These are phyloP conservation scores for Omphalotus olearius DNA, from an alignment of 1,284 basidiomycete species.

Conservation along the genomic window DNA sequence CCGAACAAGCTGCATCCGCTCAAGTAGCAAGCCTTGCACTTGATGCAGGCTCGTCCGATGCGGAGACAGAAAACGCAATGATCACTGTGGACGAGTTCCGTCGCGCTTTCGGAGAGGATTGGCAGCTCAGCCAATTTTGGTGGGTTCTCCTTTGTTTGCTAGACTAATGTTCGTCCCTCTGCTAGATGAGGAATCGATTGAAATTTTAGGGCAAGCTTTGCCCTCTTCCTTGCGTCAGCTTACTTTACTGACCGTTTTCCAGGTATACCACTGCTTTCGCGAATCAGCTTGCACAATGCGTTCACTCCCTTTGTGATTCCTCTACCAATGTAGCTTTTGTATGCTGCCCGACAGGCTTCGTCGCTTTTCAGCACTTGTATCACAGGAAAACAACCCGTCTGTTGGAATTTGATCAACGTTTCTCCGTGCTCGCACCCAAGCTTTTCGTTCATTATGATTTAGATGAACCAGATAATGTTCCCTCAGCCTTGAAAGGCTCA, in stretches of 20 bases:
- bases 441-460: conserved; percentile 38
- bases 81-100: conserved; percentile 39
- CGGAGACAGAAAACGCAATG: conserved; percentile 26
- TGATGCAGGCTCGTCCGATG: conserved; percentile 9
- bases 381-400: conserved; percentile 28
- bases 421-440: conserved; percentile 31
- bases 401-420: conserved; percentile 37
- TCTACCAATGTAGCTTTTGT: conserved; percentile 35
- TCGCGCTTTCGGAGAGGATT: conserved; percentile 39
- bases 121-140: conserved; percentile 47
- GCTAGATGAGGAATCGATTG: background rate
- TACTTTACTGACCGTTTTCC: conserved; percentile 5
- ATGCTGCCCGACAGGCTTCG: conserved; percentile 40
- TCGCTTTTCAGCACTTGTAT: conserved; percentile 37
- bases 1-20: conserved; percentile 27
- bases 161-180: background rate
- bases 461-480: conserved; percentile 34
- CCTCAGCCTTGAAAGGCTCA: conserved; percentile 24
- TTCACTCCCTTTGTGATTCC: conserved; percentile 28
- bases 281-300: conserved; percentile 26
- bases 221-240: background rate
- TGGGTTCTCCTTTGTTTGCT: conserved; percentile 23
- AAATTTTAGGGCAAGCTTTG: conserved; percentile 3
- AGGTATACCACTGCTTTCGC: conserved; percentile 40
- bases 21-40: conserved; percentile 26